These are phyloP conservation scores for Candida alai DNA, from an alignment of 805 yeast species.

Conservation along the genomic window DNA sequence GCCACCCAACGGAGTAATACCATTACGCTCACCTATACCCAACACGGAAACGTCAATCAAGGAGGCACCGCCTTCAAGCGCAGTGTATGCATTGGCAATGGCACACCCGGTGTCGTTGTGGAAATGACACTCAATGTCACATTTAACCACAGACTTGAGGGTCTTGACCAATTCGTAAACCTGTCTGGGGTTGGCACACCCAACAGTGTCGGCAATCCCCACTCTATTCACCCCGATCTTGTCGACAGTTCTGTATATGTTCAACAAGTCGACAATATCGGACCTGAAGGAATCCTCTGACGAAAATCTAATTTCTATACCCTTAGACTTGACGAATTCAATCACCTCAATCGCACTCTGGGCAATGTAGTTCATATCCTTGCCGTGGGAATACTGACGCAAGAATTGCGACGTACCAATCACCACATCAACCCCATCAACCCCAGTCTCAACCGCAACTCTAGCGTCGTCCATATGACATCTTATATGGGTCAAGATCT, in stretches of 20 bases:
- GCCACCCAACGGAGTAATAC: constrained; percentile 96
- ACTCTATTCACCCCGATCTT: constrained; percentile 97
- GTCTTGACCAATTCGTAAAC: constrained; percentile 96
- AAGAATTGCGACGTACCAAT: constrained; percentile 95
- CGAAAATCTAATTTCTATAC: constrained; percentile 93
- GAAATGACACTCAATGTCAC: constrained; percentile 98
- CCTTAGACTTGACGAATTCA: constrained; percentile 94
- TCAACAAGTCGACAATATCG: constrained; percentile 89
- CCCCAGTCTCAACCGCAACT: constrained; percentile 97
- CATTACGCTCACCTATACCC: constrained; percentile 99
- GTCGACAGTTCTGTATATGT: constrained; percentile 94
- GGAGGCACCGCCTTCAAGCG: constrained; percentile 95
- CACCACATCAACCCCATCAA: constrained; percentile 97
- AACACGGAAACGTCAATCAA: constrained; percentile 92
- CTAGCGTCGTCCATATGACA: constrained; percentile 99
- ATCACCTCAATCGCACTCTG: constrained; percentile 94
- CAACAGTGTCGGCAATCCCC: constrained; percentile 99
- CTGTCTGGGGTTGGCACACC: constrained; percentile 98
- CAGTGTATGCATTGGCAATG: constrained; percentile 97
- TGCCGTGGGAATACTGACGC: constrained; percentile 94
- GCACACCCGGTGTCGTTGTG: constrained; percentile 99
- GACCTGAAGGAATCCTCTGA: constrained; percentile 98
- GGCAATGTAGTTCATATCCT: constrained; percentile 97
- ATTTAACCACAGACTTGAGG: constrained; percentile 84
- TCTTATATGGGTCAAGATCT: constrained; percentile 93